Evolutionary conservation across 139 green algal species (phyloP), one percentile per base, ranked within the genome.

Genomic region (Tetraselmis chui): DNA sequence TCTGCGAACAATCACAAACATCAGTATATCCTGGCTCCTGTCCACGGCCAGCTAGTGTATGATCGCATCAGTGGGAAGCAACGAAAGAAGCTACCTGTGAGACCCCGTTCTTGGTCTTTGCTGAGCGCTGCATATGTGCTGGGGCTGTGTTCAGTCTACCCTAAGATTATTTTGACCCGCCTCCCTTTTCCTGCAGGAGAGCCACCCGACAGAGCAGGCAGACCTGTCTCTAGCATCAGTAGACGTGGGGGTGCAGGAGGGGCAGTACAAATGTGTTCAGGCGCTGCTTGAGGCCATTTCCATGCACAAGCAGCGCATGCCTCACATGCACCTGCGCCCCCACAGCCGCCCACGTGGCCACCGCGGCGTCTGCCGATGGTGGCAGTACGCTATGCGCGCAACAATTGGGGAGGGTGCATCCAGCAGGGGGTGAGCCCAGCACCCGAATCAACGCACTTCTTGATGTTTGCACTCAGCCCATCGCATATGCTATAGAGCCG

Each of bases 261-360:
- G 77, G 59, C 94, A 97, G 88, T 97, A 97, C 84, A 85, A 85
- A 45, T 91, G 87, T 32, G 79, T 90, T 26, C 93, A 94, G 76
- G 86, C 89, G 77, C 83, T 98, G 80, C 86, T 95, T 67, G 81
- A 92, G 22, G 84, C 88, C 30, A 86, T 96, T 77, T 92, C 74
- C 74, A 77, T 77, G 74, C 26, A 28, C 74, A 31, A 28, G 5
- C 26, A 28, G n/a, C 25, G 74, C 26, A 29, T 29, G 74, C 74
- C 74, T 22, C n/a, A 77, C 74, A 29, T 29, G 74, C 25, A 28
- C 74, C 25, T 77, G 23, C 74, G 74, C 74, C 74, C 74, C 23
- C 26, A 25, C 74, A 29, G 74, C 26, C 45, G 45, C 18, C 45
- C 45, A 5, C 45, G 18, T 5, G 45, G 45, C 45, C 45, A 18